These are phyloP conservation scores for Pseudogymnoascus sp. DNA, from an alignment of 2,329 filamentous ascomycete genomes.

Conservation along the genomic window DNA sequence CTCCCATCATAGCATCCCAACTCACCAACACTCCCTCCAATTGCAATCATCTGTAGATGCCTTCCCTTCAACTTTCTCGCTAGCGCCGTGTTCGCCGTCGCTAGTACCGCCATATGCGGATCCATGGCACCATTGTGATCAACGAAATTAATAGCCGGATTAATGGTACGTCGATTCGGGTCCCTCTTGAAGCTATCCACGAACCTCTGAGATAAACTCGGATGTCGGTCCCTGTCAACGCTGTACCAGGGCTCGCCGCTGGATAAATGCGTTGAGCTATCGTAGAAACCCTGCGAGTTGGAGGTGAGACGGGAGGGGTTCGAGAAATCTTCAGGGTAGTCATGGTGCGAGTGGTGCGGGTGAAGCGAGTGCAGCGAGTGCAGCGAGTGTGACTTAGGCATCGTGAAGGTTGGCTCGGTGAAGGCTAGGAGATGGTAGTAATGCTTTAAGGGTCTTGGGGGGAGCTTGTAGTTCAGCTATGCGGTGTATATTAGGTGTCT, in stretches of 20 bases:
- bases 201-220: neutral
- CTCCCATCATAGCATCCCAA: neutral
- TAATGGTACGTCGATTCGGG: slow-evolving; percentile 29
- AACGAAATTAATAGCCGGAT: neutral
- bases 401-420: neutral
- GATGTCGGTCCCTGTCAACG: neutral
- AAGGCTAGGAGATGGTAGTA: neutral
- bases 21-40: slow-evolving; percentile 78
- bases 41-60: too few species aligned
- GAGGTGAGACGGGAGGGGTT: neutral
- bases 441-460: too few species aligned
- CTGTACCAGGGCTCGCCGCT: neutral
- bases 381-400: neutral
- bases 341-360: neutral
- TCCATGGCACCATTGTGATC: slow-evolving; percentile 45
- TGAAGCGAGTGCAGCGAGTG: neutral
- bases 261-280: neutral
- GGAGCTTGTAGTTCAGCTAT: too few species aligned
- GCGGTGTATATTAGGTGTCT: too few species aligned
- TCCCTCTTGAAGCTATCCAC: slow-evolving; percentile 25
- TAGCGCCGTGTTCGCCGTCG: slow-evolving; percentile 65
- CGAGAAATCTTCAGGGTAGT: neutral
- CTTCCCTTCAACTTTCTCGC: slow-evolving; percentile 70
- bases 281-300: neutral
- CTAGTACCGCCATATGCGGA: slow-evolving; percentile 51